These are phyloP conservation scores for Pelargonium citronellum DNA, from an alignment of 441 rosid species.

Conservation along the genomic window DNA sequence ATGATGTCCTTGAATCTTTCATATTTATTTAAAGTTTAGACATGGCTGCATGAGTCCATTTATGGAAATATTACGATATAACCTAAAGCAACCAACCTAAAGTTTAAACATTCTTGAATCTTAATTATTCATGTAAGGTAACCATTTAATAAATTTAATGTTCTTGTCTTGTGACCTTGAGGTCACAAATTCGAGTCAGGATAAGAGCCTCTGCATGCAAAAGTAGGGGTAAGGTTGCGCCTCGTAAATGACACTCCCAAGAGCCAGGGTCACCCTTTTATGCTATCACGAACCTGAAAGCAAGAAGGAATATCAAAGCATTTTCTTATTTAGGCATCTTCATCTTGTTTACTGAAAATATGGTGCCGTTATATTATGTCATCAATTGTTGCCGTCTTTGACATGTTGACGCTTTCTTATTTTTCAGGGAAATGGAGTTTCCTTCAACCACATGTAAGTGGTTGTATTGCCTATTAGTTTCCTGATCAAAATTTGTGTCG, in stretches of 20 bases:
- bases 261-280: too few relatives aligned
- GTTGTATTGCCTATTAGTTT: conserved; percentile 5
- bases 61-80: too few relatives aligned
- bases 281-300: background rate
- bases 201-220: too few relatives aligned
- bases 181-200: too few relatives aligned
- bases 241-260: too few relatives aligned
- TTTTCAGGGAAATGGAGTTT: conserved; percentile 61
- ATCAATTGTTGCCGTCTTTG: conserved; percentile 17
- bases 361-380: conserved; percentile 16
- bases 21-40: too few relatives aligned
- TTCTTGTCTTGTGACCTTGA: too few relatives aligned
- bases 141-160: background rate
- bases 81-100: too few relatives aligned
- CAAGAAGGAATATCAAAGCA: background rate
- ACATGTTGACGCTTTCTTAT: conserved; percentile 22
- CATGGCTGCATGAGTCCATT: background rate
- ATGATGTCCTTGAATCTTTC: background rate
- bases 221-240: too few relatives aligned
- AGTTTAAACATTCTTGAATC: too few relatives aligned
- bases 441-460: conserved; percentile 56
- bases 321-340: background rate
- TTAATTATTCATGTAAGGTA: background rate
- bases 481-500: conserved; percentile 1
- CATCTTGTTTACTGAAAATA: background rate